Base-by-base conservation (phyloP, 495 filamentous ascomycete species). In the Tetracladium setigerum region DNA sequence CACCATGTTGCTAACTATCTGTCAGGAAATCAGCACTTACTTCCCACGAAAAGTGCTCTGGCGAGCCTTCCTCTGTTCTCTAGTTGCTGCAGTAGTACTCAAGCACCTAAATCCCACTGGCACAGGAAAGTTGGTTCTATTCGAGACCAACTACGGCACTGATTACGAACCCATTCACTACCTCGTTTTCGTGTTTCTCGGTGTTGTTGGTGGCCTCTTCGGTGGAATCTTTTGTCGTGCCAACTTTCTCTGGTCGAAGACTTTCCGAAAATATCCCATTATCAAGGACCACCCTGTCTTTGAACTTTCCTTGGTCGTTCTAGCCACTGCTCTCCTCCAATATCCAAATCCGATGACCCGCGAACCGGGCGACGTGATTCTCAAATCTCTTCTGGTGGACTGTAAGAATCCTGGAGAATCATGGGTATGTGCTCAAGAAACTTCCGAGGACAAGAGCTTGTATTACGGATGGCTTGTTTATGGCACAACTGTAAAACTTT, bases 71-170 rank as follows among this genome's bases (percentile, higher is more conserved):
- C 62, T 80, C 17, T 80, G 76, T 60, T 78, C 76, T 1, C 62
- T 78, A 10, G 60, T 67, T 37, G 76, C 73, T 2, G 73, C 76
- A 0, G 65, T 75, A 35, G 62, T 72, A 18, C 61, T 80, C n/a
- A 76, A 71, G 51, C 64, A 65, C n/a, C 66, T 80, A 16, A 77
- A 80, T 52, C 76, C 76, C 0, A 76, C 66, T 1, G 70, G 76
- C 9, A 79, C 76, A 0, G 76, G 76, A 14, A 77, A 78, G 44
- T 57, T 80, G 11, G 73, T 74, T 4, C 63, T 79, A n/a, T 80
- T 76, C 58, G 76, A 80, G 51, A 79, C 76, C 11, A 69, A 77
- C 43, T 79, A 75, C 52, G 72, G 72, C 13, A 69, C 70, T 5
- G 60, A 67, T 30, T 80, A 80, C 54, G 55, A 68, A 16, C 60